Evolutionary conservation across 768 basidiomycete genomes (phyloP).

Genomic region (Cystobasidium onofrii): DNA sequence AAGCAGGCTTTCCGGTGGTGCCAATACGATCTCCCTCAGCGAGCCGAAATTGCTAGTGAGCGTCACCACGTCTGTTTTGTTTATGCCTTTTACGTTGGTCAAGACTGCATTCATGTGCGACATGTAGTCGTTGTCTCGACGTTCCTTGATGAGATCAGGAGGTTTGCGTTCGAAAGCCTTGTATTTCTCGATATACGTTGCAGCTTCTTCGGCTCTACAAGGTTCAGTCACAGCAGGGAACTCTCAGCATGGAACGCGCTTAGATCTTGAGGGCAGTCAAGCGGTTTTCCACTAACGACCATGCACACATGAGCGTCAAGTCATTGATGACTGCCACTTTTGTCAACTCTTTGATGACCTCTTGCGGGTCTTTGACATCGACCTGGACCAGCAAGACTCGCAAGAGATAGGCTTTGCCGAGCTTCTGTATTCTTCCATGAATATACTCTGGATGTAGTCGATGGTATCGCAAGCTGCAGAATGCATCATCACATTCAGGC

Average conservation of each 20-base stretch:
- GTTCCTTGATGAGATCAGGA: slow-evolving; percentile 88
- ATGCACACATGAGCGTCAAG: slow-evolving; percentile 82
- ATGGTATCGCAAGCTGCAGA: slow-evolving; percentile 73
- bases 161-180: slow-evolving; percentile 91
- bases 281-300: slow-evolving; percentile 57
- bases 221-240: neutral
- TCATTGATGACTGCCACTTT: slow-evolving; percentile 87
- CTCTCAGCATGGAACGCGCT: neutral
- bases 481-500: neutral
- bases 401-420: slow-evolving; percentile 71
- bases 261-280: neutral
- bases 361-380: slow-evolving; percentile 87
- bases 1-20: slow-evolving; percentile 64
- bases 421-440: slow-evolving; percentile 75
- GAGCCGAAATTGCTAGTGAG: slow-evolving; percentile 89
- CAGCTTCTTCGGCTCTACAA: slow-evolving; percentile 79
- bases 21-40: slow-evolving; percentile 69
- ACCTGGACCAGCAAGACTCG: slow-evolving; percentile 79
- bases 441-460: slow-evolving; percentile 97
- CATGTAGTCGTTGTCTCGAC: slow-evolving; percentile 77
- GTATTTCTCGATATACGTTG: slow-evolving; percentile 77
- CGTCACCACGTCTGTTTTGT: slow-evolving; percentile 95
- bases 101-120: slow-evolving; percentile 71
- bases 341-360: slow-evolving; percentile 82
- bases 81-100: slow-evolving; percentile 83